Evolutionary conservation across 306 rosid species (phyloP).

Genomic region (Cicer yamashitae): DNA sequence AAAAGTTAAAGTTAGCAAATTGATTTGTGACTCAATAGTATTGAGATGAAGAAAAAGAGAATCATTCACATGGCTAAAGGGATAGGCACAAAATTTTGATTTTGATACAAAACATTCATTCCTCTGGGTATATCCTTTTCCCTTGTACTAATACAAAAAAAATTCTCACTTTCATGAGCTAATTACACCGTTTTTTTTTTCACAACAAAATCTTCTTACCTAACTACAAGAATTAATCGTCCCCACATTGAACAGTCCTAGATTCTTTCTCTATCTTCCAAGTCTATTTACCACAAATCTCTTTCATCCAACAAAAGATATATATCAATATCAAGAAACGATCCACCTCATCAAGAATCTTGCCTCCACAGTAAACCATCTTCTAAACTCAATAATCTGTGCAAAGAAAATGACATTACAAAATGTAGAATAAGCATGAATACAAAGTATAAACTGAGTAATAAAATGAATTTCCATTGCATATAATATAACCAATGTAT

Average conservation of each 20-base stretch:
- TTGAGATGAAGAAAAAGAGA: conserved; percentile 56
- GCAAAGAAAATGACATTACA: conserved; percentile 48
- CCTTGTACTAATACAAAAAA: conserved; percentile 42
- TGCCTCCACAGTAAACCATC: conserved; percentile 50
- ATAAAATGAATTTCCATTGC: conserved; percentile 10
- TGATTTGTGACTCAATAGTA: conserved; percentile 54
- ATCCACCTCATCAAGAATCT: conserved; percentile 55
- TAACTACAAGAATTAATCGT: conserved; percentile 51
- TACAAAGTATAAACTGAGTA: background rate
- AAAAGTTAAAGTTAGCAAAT: conserved; percentile 63
- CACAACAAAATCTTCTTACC: conserved; percentile 53
- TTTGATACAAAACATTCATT: conserved; percentile 52
- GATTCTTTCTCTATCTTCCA: conserved; percentile 46
- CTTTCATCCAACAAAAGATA: conserved; percentile 48
- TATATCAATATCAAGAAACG: conserved; percentile 54
- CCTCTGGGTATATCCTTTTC: conserved; percentile 41
- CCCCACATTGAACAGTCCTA: conserved; percentile 47
- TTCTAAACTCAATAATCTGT: conserved; percentile 76
- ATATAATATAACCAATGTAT: background rate
- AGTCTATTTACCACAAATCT: conserved; percentile 59
- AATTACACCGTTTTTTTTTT: conserved; percentile 48
- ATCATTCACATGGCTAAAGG: conserved; percentile 62
- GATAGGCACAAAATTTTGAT: conserved; percentile 49
- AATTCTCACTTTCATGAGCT: conserved; percentile 53
- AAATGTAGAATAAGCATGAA: conserved; percentile 33